Evolutionary conservation across 306 rosid genomes (phyloP).

Genomic region (Carpinus viminea): DNA sequence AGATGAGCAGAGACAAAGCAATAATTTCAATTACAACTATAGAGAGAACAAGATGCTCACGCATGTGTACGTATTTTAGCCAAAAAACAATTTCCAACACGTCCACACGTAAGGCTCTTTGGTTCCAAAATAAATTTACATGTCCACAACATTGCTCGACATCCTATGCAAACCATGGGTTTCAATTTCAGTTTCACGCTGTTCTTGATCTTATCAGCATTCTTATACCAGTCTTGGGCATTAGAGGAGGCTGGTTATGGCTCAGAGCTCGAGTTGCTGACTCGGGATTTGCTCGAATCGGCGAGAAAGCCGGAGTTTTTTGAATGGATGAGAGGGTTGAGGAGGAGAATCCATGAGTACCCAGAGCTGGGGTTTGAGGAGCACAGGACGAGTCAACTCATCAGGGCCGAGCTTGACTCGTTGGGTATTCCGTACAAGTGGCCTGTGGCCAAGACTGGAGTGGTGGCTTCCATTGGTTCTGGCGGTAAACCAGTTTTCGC

Average conservation of each 20-base stretch:
- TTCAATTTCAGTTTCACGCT: background rate
- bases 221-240: slow-evolving; percentile 11
- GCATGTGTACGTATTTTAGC: too few species aligned
- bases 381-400: slow-evolving; percentile 38
- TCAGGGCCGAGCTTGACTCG: slow-evolving; percentile 46
- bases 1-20: too few species aligned
- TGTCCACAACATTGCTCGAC: background rate
- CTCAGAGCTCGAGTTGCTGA: slow-evolving; percentile 32
- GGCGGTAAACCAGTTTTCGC: slow-evolving; percentile 40
- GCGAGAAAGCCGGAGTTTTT: slow-evolving; percentile 41
- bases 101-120: too few species aligned
- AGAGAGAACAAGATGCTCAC: too few species aligned
- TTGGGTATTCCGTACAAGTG: slow-evolving; percentile 38
- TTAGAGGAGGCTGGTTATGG: slow-evolving; percentile 4
- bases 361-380: slow-evolving; percentile 51
- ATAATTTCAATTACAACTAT: too few species aligned
- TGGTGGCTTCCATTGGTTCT: slow-evolving; percentile 40
- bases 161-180: background rate
- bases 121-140: too few species aligned
- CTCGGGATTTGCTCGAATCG: slow-evolving; percentile 25
- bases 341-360: slow-evolving; percentile 46
- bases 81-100: background rate
- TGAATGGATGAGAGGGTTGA: slow-evolving; percentile 42
- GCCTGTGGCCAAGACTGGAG: slow-evolving; percentile 45
- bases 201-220: background rate